Conservation (phyloP, 192 early-diverging fungal genomes). For the Mortierella claussenii region DNA sequence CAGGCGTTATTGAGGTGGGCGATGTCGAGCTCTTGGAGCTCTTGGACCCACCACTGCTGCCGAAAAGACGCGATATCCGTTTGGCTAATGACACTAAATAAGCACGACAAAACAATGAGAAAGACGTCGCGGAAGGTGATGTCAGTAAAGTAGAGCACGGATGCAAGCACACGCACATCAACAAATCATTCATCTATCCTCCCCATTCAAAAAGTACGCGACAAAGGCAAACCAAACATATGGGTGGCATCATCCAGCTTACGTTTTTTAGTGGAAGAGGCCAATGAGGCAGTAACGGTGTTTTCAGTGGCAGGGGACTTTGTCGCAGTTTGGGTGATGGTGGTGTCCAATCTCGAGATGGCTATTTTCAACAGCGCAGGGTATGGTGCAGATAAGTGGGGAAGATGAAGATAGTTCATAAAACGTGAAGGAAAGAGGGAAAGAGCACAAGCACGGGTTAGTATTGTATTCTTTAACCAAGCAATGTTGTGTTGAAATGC, state of each 20-base stretch:
- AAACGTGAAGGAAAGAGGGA: not conserved
- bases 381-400: not conserved
- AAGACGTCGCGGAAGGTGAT: not conserved
- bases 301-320: not conserved
- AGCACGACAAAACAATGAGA: not conserved
- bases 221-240: too few relatives aligned
- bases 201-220: too few relatives aligned
- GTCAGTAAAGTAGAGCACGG: too few relatives aligned
- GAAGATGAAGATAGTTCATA: not conserved
- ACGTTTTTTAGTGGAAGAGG: slow-evolving; percentile 11
- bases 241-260: too few relatives aligned
- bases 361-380: not conserved
- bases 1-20: not conserved
- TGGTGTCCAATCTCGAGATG: slow-evolving; percentile 15
- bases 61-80: slow-evolving; percentile 25
- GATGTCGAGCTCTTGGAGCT: slow-evolving; percentile 16
- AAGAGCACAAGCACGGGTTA: not conserved
- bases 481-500: too few relatives aligned
- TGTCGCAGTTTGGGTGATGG: slow-evolving; percentile 1
- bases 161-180: too few relatives aligned
- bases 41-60: slow-evolving; percentile 15
- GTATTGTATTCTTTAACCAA: too few relatives aligned
- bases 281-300: not conserved
- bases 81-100: slow-evolving; percentile 20
- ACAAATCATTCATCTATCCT: too few relatives aligned